These are phyloP conservation scores for Violaceomyces palustris DNA, from an alignment of 1,284 basidiomycete species.

Conservation along the genomic window DNA sequence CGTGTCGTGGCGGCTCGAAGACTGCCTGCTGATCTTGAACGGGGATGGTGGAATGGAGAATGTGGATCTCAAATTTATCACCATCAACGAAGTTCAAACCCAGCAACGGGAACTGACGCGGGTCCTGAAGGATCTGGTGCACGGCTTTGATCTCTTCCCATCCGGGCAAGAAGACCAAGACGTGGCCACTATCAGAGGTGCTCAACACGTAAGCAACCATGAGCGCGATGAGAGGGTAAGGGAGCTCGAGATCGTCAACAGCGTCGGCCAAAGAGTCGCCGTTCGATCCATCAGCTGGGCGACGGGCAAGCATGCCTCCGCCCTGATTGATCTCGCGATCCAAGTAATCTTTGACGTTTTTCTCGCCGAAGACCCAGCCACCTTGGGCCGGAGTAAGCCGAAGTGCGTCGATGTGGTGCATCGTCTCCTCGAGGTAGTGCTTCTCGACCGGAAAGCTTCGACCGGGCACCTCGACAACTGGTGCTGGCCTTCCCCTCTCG, in stretches of 20 bases:
- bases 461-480: constrained; percentile 81
- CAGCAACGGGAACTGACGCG: constrained; percentile 55
- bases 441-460: constrained; percentile 83
- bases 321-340: constrained; percentile 59
- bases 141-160: constrained; percentile 88
- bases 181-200: constrained; percentile 75
- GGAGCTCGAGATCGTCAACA: constrained; percentile 74
- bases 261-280: constrained; percentile 39
- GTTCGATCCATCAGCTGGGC: constrained; percentile 35
- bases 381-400: constrained; percentile 49
- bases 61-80: constrained; percentile 68
- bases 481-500: constrained; percentile 58
- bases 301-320: constrained; percentile 16
- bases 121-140: constrained; percentile 64
- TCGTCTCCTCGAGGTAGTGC: constrained; percentile 75
- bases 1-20: constrained; percentile 58
- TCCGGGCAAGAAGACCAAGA: constrained; percentile 84
- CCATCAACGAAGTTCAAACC: constrained; percentile 39
- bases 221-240: constrained; percentile 74
- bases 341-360: constrained; percentile 73
- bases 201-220: constrained; percentile 74
- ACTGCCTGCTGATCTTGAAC: constrained; percentile 84
- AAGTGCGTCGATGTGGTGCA: constrained; percentile 51
- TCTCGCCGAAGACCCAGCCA: constrained; percentile 70
- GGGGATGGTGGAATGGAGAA: constrained; percentile 86